Evolutionary conservation across 768 basidiomycete genomes (phyloP), one percentile per base, ranked within the genome.

Genomic region (Crepidotus variabilis): DNA sequence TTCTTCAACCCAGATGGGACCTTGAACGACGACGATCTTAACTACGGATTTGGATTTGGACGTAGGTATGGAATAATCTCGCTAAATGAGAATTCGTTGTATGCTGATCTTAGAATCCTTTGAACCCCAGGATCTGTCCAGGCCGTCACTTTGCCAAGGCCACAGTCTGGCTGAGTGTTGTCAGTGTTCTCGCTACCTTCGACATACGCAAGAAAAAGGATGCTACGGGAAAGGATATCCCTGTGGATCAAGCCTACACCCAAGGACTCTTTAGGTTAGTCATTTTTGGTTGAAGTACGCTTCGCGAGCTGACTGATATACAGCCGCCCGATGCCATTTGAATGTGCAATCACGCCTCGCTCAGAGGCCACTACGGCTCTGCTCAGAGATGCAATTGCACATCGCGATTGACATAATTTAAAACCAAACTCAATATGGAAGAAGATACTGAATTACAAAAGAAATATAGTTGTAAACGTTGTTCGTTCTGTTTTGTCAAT

Each of bases 11-110:
- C 54, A 23, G 55, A 63, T 54, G 58, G 66, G 50, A 58, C 54
- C 48, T 34, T 65, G 50, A 60, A 62, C 32, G 33, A 58, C 47
- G 62, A 64, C 35, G 58, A 67, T 45, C 52, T 57, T 39, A 51
- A 39, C 34, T 66, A 63, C 34, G 55, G 59, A 2, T 70, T 68
- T 59, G 69, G 69, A 6, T 70, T 69, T 50, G 69, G 68, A n/a
- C 63, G 68, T 34, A 61, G 69, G 69, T 67, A 28, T 32, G 61
- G 57, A n/a, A n/a, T n/a, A n/a, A n/a, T n/a, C n/a, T n/a, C n/a
- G n/a, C n/a, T n/a, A n/a, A n/a, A n/a, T n/a, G n/a, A n/a, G n/a
- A n/a, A 28, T 28, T 8, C 28, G 8, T 28, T 8, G 4, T 4
- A 8, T 8, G 3, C 28, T 8, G 28, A 28, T 4, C 28, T 28